Evolutionary conservation across 192 early-diverging fungal species (phyloP), one percentile per base, ranked within the genome.

Genomic region (Polychytrium aggregatum): DNA sequence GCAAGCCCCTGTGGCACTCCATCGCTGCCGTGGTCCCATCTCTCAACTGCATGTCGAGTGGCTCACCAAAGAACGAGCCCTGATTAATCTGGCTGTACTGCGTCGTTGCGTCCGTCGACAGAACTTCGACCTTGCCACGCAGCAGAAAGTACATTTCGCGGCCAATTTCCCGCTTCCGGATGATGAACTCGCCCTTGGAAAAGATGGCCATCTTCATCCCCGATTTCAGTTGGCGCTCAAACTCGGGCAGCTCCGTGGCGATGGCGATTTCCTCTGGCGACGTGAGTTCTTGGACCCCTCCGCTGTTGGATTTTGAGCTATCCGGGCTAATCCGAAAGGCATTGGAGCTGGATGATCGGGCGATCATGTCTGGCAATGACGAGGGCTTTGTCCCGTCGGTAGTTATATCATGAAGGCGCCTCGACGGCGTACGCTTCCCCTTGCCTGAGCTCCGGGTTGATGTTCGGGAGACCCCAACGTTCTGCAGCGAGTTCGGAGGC

Each of bases 51-150:
- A 33, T 11, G 31, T 4, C 31, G 6, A 33, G n/a, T 2, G 28
- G 42, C 56, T n/a, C 48, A 66, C 68, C 68, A 53, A 70, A 67
- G 40, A 70, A 70, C 9, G 64, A 62, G 13, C 68, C 68, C 36
- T 28, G 41, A 27, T 65, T 46, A 40, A 70, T 67, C 9, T 27
- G 37, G 21, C 65, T 55, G 39, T 70, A 70, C 27, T 50, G 38
- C 22, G 43, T 58, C 44, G 36, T 49, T 5, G 59, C 64, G 37
- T 70, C 68, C 3, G 52, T 50, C 6, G 55, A 59, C 25, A 68
- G 46, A 25, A 70, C 64, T 44, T 70, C 68, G 16, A 70, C 68
- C 39, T 48, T 67, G 17, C 68, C 68, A 30, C 62, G 63, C 0
- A 44, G 39, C 41, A 70, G 33, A 56, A 70, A 70, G 40, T 56